Conservation (phyloP, 257 asterid genomes). For the Nicotiana paniculata region DNA sequence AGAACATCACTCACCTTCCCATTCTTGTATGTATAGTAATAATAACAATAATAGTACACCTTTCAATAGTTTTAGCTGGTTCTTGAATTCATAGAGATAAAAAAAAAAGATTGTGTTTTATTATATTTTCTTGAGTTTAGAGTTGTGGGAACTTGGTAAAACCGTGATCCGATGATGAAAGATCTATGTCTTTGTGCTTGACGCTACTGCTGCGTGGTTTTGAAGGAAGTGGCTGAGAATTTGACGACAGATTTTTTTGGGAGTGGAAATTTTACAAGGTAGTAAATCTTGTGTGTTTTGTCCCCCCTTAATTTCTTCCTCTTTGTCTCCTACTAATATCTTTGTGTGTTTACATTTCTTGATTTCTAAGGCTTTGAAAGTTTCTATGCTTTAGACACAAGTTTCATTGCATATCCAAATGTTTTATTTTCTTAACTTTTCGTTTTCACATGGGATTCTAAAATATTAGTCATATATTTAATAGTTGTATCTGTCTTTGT, state of each 20-base stretch:
- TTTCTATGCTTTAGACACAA: conserved; percentile 48
- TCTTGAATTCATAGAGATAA: neutral
- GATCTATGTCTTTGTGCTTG: conserved; percentile 72
- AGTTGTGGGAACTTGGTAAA: neutral
- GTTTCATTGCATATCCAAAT: conserved; percentile 16
- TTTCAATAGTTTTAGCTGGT: neutral
- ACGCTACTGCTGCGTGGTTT: conserved; percentile 40
- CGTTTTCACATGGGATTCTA: neutral
- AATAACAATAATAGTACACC: neutral
- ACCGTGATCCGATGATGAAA: conserved; percentile 39
- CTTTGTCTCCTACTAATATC: conserved; percentile 11
- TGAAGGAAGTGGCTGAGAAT: conserved; percentile 34
- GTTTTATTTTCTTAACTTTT: neutral
- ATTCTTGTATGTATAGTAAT: neutral
- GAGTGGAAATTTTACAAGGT: neutral
- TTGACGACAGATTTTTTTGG: conserved; percentile 23
- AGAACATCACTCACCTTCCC: neutral
- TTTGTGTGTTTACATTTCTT: conserved; percentile 26
- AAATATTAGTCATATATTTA: neutral
- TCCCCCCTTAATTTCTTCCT: too few relatives aligned
- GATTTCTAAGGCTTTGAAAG: conserved; percentile 33
- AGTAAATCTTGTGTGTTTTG: conserved; percentile 14
- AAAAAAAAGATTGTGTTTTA: neutral
- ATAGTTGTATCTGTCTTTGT: neutral
- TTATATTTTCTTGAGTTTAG: neutral